A percentile compares a stretch with the other conserved stretches of the same genome.
phyloP scores from a whole-genome alignment of 805 yeast genomes.

The Yamadazyma scolyti region DNA sequence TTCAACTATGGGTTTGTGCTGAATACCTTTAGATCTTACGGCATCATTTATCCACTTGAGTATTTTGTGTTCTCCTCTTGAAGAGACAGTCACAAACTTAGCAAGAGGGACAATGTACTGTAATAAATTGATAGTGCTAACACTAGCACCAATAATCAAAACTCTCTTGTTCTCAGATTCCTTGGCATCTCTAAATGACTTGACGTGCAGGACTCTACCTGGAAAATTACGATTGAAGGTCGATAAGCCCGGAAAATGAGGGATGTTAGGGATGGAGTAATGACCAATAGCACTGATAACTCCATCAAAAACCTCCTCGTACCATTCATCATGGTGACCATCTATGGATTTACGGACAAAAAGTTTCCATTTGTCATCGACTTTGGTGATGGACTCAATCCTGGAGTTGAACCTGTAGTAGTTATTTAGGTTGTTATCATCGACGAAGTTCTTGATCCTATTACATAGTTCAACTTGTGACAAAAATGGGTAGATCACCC shows the following conservation, averaged over 20 bases:
- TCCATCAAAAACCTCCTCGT: conserved; percentile 51
- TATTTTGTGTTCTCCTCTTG: conserved; percentile 24
- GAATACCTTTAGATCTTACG: conserved; percentile 29
- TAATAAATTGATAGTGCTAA: conserved; percentile 41
- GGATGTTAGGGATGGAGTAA: conserved; percentile 58
- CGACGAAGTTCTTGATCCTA: conserved; percentile 24
- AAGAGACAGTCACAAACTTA: conserved; percentile 20
- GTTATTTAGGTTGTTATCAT: conserved; percentile 20
- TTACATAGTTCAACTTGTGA: conserved; percentile 29
- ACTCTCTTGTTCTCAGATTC: conserved; percentile 41
- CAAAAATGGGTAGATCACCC: conserved; percentile 35
- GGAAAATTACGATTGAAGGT: conserved; percentile 45
- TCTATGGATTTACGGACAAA: conserved; percentile 16
- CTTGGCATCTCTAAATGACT: conserved; percentile 46
- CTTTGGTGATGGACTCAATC: conserved; percentile 35
- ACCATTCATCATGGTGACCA: conserved; percentile 31
- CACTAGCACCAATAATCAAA: conserved; percentile 40
- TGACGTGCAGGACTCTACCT: conserved; percentile 52
- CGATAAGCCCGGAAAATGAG: conserved; percentile 50
- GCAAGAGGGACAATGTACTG: conserved; percentile 35
- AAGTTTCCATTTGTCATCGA: conserved; percentile 36
- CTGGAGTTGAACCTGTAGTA: conserved; percentile 36
- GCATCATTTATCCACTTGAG: conserved; percentile 37
- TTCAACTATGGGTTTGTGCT: conserved; percentile 23
- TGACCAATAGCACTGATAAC: conserved; percentile 65